Conservation (phyloP, 2,329 filamentous ascomycete species). For the Elsinoe australis region DNA sequence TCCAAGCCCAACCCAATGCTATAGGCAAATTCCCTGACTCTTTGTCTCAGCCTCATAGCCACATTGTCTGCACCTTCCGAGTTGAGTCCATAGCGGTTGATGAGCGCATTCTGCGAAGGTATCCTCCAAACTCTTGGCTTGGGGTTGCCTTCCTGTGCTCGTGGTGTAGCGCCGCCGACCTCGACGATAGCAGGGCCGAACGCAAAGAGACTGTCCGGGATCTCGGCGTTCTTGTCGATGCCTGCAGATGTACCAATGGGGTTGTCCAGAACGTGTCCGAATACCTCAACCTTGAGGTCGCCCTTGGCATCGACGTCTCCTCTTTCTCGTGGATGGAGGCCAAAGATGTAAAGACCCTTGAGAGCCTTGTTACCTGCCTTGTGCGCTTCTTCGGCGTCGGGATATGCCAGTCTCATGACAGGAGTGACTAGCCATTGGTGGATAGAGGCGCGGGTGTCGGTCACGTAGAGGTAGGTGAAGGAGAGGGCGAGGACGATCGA, state of each 20-base stretch:
- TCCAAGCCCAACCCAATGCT: conserved; percentile 57
- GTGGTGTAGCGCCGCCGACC: conserved; percentile 80
- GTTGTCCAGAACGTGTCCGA: conserved; percentile 69
- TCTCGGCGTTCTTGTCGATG: conserved; percentile 87
- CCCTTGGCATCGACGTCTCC: conserved; percentile 49
- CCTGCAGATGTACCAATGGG: conserved; percentile 93
- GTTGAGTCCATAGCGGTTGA: conserved; percentile 95
- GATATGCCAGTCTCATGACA: conserved; percentile 56
- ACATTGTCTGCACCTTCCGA: conserved; percentile 83
- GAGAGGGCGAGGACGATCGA: conserved; percentile 43
- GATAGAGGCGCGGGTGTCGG: conserved; percentile 47
- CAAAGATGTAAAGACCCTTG: conserved; percentile 63
- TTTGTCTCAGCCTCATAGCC: conserved; percentile 67
- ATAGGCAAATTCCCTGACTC: conserved; percentile 70
- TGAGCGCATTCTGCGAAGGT: conserved; percentile 72
- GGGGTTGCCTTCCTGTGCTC: conserved; percentile 81
- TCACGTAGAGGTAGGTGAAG: conserved; percentile 45
- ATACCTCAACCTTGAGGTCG: conserved; percentile 57
- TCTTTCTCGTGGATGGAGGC: conserved; percentile 76
- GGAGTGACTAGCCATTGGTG: conserved; percentile 51
- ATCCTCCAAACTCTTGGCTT: conserved; percentile 83
- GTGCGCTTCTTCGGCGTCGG: conserved; percentile 88
- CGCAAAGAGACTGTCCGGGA: conserved; percentile 76
- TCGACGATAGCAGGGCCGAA: conserved; percentile 83
- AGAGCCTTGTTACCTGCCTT: conserved; percentile 65